Evolutionary conservation across 208 protist genomes (phyloP).

Genomic region (Wallacemonas sp.): DNA sequence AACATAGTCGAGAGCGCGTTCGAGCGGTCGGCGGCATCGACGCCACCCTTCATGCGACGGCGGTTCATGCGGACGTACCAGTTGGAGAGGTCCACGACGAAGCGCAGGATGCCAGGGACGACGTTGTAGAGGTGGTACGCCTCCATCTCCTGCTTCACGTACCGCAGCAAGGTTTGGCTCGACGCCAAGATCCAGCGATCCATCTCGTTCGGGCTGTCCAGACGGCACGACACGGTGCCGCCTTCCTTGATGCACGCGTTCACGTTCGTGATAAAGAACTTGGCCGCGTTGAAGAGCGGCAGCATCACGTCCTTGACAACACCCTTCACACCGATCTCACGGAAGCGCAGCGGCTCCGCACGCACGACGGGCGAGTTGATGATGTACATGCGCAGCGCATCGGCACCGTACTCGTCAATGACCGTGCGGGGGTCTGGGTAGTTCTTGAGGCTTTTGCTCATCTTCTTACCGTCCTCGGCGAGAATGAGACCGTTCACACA

Average conservation of each 20-base stretch:
- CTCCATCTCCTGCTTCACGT: conserved; percentile 97
- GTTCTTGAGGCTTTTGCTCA: conserved; percentile 99
- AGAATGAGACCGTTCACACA: conserved; percentile 99
- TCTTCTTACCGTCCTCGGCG: conserved; percentile 99
- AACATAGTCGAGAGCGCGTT: conserved; percentile 91
- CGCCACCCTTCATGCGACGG: conserved; percentile 92
- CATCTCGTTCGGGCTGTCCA: conserved; percentile 95
- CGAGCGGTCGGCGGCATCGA: conserved; percentile 71
- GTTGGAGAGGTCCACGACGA: conserved; percentile 98
- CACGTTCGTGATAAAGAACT: conserved; percentile 98
- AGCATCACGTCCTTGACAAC: conserved; percentile 98
- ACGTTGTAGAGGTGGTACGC: conserved; percentile 99
- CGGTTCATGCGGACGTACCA: conserved; percentile 99
- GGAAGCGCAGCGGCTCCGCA: conserved; percentile 97
- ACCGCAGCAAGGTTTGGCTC: conserved; percentile 91
- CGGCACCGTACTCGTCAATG: conserved; percentile 96
- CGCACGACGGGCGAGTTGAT: conserved; percentile 99
- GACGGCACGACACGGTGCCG: conserved; percentile 48
- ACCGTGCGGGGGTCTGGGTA: conserved; percentile 98
- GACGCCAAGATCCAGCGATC: conserved; percentile 98
- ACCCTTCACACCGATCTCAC: conserved; percentile 91
- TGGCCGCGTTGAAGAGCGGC: conserved; percentile 98
- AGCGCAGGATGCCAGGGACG: conserved; percentile 96
- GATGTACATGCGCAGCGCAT: conserved; percentile 99
- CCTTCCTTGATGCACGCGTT: conserved; percentile 64